Percentiles rank a stretch among this genome's conserved stretches.
phyloP scores from a whole-genome alignment of 2,329 filamentous ascomycete species.

The Cercospora brassicicola region DNA sequence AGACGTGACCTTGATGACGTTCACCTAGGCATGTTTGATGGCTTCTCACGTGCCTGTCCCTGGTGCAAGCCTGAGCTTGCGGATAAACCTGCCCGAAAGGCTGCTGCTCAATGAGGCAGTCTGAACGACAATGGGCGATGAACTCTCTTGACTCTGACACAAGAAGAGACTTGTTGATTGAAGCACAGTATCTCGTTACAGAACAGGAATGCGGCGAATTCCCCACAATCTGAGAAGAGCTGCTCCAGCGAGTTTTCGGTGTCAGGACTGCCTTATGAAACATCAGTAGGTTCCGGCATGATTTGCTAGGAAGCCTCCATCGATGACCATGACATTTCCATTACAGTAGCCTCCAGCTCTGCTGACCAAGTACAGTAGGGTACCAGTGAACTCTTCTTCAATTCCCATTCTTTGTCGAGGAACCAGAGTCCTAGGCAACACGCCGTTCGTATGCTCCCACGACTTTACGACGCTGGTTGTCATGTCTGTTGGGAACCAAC shows the following conservation, averaged over 20 bases:
- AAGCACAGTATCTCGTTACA: neutral
- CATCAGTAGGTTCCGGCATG: slow-evolving; percentile 27
- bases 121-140: neutral
- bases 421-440: slow-evolving; percentile 36
- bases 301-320: slow-evolving; percentile 46
- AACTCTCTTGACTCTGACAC: neutral
- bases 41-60: neutral
- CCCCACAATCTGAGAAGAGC: neutral
- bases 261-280: neutral
- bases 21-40: neutral
- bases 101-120: neutral
- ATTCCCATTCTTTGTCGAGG: slow-evolving; percentile 36
- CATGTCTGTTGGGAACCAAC: slow-evolving; percentile 50
- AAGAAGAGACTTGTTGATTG: neutral
- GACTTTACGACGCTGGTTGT: slow-evolving; percentile 37
- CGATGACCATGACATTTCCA: slow-evolving; percentile 52
- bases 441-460: slow-evolving; percentile 40
- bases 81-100: neutral
- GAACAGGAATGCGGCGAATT: neutral
- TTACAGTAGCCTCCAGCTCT: slow-evolving; percentile 57
- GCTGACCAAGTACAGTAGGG: slow-evolving; percentile 54
- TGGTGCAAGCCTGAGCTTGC: neutral
- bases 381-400: slow-evolving; percentile 51
- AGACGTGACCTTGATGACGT: neutral
- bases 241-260: neutral